Evolutionary conservation across 2,329 filamentous ascomycete species (phyloP).

Genomic region (Aspergillus udagawae): DNA sequence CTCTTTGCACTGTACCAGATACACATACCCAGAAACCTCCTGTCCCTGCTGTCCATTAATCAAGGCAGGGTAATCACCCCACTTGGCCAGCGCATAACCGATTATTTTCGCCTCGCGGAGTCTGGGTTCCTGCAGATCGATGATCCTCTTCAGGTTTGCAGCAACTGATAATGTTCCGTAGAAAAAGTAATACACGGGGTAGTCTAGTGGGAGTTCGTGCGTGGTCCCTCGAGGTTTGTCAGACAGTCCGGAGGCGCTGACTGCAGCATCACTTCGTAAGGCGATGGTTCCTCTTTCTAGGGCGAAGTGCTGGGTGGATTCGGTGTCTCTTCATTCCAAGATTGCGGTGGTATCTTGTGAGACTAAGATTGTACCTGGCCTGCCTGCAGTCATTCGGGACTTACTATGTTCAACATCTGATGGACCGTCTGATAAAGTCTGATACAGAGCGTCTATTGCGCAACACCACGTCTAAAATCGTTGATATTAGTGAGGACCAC

Average conservation of each 20-base stretch:
- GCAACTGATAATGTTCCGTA: slow-evolving; percentile 25
- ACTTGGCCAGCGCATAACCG: slow-evolving; percentile 6
- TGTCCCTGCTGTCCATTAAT: slow-evolving; percentile 10
- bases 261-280: slow-evolving; percentile 1
- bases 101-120: slow-evolving; percentile 10
- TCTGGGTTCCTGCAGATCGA: slow-evolving; percentile 9
- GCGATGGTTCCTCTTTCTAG: too few relatives aligned
- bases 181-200: slow-evolving; percentile 26
- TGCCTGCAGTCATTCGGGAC: too few relatives aligned
- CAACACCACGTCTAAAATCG: too few relatives aligned
- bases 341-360: too few relatives aligned
- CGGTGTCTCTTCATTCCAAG: too few relatives aligned
- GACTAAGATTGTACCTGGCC: too few relatives aligned
- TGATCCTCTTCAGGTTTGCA: slow-evolving; percentile 9
- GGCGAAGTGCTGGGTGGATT: too few relatives aligned
- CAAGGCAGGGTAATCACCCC: slow-evolving; percentile 15
- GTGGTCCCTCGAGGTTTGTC: slow-evolving; percentile 1
- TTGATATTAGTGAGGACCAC: too few relatives aligned
- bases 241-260: slow-evolving; percentile 5
- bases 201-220: slow-evolving; percentile 2
- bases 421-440: too few relatives aligned
- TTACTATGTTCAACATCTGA: too few relatives aligned
- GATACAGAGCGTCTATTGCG: too few relatives aligned
- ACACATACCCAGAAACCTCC: slow-evolving; percentile 11
- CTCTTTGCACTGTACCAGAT: slow-evolving; percentile 7